Evolutionary conservation across 2,329 filamentous ascomycete species (phyloP).

Genomic region (Fusarium sp.): DNA sequence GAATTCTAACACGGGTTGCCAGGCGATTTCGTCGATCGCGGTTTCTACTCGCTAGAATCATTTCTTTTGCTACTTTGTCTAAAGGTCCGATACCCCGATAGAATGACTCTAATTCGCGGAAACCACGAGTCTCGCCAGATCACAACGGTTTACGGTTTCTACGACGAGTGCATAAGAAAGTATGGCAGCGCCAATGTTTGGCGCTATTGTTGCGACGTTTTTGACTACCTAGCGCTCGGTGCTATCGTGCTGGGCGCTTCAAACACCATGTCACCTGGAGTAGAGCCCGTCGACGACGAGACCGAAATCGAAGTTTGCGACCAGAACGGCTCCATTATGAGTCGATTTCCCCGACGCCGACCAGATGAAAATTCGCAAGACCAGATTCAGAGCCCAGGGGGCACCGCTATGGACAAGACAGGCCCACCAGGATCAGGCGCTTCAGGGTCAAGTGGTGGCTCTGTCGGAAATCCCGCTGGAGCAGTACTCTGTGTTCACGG

Average conservation of each 20-base stretch:
- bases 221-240: slow-evolving; percentile 93
- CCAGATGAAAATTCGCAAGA: slow-evolving; percentile 42
- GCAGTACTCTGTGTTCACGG: slow-evolving; percentile 97
- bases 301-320: slow-evolving; percentile 95
- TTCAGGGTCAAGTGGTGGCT: slow-evolving; percentile 73
- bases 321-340: slow-evolving; percentile 81
- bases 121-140: slow-evolving; percentile 98
- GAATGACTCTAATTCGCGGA: slow-evolving; percentile 94
- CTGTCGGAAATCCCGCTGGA: slow-evolving; percentile 75
- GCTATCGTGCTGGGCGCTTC: slow-evolving; percentile 91
- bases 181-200: slow-evolving; percentile 97
- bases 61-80: slow-evolving; percentile 95
- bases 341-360: slow-evolving; percentile 70
- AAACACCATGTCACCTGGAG: slow-evolving; percentile 65
- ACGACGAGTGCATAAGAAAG: slow-evolving; percentile 95
- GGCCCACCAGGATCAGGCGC: slow-evolving; percentile 85
- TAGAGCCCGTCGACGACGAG: slow-evolving; percentile 71
- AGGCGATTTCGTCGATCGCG: slow-evolving; percentile 97
- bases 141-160: slow-evolving; percentile 97
- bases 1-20: slow-evolving; percentile 21
- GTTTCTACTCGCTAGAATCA: slow-evolving; percentile 97
- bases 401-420: slow-evolving; percentile 53
- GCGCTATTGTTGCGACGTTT: slow-evolving; percentile 97
- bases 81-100: slow-evolving; percentile 96
- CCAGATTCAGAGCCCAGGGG: slow-evolving; percentile 45